Evolutionary conservation across 75 land plant genomes (phyloP).

Genomic region (Ceratopteris richardii): DNA sequence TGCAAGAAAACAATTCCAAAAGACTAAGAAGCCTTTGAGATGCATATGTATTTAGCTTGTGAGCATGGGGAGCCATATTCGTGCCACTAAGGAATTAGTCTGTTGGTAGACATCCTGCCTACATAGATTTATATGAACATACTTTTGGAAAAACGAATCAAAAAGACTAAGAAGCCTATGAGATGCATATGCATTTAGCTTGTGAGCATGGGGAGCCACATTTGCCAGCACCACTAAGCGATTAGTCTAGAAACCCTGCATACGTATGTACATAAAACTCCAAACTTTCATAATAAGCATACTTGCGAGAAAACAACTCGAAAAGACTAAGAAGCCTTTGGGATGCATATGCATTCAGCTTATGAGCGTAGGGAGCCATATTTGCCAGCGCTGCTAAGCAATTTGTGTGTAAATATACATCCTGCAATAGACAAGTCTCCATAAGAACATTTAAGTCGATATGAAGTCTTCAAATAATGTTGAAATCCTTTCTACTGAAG

Average conservation of each 20-base stretch:
- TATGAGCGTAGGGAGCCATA: constrained; percentile 17
- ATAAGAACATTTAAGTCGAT: no score
- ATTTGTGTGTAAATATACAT: constrained; percentile 16
- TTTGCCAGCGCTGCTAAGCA: constrained; percentile 14
- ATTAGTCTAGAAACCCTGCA: constrained; percentile 15
- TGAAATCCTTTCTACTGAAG: no score
- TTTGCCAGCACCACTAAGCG: constrained; percentile 13
- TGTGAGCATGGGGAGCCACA: constrained; percentile 18
- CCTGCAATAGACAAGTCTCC: background rate
- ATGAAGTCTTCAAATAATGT: no score
- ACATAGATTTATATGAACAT: no score
- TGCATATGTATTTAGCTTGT: constrained; percentile 21
- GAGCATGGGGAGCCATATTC: constrained; percentile 18
- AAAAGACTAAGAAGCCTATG: constrained; percentile 18
- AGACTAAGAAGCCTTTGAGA: constrained; percentile 18
- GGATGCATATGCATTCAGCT: constrained; percentile 20
- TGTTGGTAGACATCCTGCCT: constrained; percentile 13
- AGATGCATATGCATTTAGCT: constrained; percentile 20
- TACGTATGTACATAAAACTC: no score
- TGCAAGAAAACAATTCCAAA: constrained; percentile 19
- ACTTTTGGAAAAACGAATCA: constrained; percentile 18
- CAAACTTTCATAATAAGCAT: no score
- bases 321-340: constrained; percentile 19
- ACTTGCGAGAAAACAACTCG: constrained; percentile 21
- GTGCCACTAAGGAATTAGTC: constrained; percentile 14